Base-by-base conservation (phyloP, 2,329 filamentous ascomycete genomes). In the Penicillium decumbens region DNA sequence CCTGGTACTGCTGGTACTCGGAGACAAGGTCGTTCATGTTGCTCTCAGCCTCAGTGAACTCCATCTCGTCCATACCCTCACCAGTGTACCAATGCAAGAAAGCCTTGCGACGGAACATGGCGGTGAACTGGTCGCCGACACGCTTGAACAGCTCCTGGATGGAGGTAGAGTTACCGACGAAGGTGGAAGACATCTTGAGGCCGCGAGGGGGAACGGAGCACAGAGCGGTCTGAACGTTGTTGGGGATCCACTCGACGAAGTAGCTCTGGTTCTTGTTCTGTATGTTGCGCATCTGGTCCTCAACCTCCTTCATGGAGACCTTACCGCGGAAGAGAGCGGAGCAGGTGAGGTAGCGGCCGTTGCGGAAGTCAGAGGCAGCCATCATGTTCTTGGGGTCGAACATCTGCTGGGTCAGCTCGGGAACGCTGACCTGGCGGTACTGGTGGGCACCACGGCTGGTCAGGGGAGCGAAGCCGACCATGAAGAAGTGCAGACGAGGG, bases 351-450 rank as follows among this genome's bases (percentile, higher is more conserved):
- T 98, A 98, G 70, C 93, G 93, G 75, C 93, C 93, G 77, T 97
- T 98, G 70, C 93, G 89, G 90, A 98, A 98, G 81, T 98, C 93
- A 59, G 91, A 95, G 61, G 93, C 93, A 78, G 93, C 93, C 93
- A 98, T 98, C 92, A 98, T 98, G 87, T 98, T 98, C 90, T 97
- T 98, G 70, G 93, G 92, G 81, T 98, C 93, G 82, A 95, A 98
- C 90, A 98, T 97, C 78, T 98, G 93, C 82, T 98, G 93, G 69
- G 93, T 97, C 75, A 98, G 84, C 82, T 98, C 93, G 51, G 93
- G 92, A 56, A 98, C 93, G 70, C 87, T 91, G 75, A 97, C 88
- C 63, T 93, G 92, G 72, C 93, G 93, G 92, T 97, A 98, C 65
- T 88, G 89, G 82, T 95, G 77, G 63, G 92, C 87, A 67, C 85